phyloP scores from a whole-genome alignment of 352 stramenopile species.

The Globisporangium barbulae region DNA sequence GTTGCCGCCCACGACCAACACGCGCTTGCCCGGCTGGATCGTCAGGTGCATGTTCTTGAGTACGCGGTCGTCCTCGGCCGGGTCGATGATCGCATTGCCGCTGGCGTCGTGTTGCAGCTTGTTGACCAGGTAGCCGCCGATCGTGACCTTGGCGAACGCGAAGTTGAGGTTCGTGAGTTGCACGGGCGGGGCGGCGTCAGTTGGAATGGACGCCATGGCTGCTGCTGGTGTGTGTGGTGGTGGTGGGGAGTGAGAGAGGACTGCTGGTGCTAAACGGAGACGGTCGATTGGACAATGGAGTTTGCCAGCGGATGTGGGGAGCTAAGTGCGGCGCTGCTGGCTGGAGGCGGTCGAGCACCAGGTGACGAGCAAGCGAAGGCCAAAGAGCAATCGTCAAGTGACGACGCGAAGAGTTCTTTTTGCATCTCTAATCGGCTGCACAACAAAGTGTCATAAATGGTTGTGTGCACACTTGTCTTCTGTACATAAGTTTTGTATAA shows the following conservation, averaged over 20 bases:
- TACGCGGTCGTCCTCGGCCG: conserved; percentile 61
- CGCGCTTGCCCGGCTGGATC: conserved; percentile 79
- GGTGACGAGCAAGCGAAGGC: conserved; percentile 2
- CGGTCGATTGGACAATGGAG: neutral
- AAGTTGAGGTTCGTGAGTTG: conserved; percentile 65
- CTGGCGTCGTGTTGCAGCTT: conserved; percentile 45
- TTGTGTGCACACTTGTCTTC: neutral
- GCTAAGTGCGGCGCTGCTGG: neutral
- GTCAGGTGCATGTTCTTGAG: conserved; percentile 87
- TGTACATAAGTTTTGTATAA: neutral
- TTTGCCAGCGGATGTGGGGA: neutral
- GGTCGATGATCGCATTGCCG: neutral
- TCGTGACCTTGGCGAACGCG: conserved; percentile 69
- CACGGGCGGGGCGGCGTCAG: conserved; percentile 28
- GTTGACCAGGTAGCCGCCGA: conserved; percentile 57
- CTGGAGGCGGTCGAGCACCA: neutral
- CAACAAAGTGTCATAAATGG: neutral
- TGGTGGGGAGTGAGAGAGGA: neutral
- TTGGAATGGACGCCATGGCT: neutral
- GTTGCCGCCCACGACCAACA: conserved; percentile 95
- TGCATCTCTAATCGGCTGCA: neutral
- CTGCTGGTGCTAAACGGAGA: neutral
- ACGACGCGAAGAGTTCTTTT: conserved; percentile 3
- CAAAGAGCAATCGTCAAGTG: conserved; percentile 3
- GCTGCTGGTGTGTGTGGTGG: neutral